Percentiles rank a stretch among this genome's conserved stretches.
phyloP scores from a whole-genome alignment of 148 eudicot species.

The Salicornia ramosissima region DNA sequence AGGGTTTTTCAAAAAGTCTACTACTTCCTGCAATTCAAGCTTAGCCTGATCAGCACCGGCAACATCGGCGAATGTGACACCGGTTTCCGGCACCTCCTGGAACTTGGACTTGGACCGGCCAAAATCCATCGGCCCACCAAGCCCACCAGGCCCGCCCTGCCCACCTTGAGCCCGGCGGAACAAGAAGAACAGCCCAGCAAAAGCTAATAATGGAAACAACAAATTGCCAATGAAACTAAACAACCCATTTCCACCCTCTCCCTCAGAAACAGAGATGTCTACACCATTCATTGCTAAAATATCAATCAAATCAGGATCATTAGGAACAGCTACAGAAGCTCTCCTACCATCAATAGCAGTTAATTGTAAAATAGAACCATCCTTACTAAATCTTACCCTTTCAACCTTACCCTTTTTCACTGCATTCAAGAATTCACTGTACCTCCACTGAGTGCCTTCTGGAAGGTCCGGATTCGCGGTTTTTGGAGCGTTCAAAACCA shows the following conservation, averaged over 20 bases:
- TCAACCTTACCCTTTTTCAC: slow-evolving; percentile 96
- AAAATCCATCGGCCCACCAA: slow-evolving; percentile 99
- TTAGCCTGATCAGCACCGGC: slow-evolving; percentile 99
- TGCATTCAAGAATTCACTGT: slow-evolving; percentile 90
- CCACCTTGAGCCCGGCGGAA: slow-evolving; percentile 89
- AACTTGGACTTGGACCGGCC: slow-evolving; percentile 96
- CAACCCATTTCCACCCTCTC: slow-evolving; percentile 79
- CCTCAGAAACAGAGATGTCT: slow-evolving; percentile 89
- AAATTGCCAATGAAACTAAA: slow-evolving; percentile 76
- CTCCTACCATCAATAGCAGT: slow-evolving; percentile 87
- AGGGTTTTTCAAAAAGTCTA: slow-evolving; percentile 95
- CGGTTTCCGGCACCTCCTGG: slow-evolving; percentile 99
- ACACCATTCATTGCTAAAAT: slow-evolving; percentile 94
- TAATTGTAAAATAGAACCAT: slow-evolving; percentile 66
- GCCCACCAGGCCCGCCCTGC: slow-evolving; percentile 96
- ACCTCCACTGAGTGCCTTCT: slow-evolving; percentile 80
- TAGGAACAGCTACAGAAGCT: slow-evolving; percentile 76
- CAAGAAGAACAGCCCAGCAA: slow-evolving; percentile 80
- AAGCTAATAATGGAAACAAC: slow-evolving; percentile 72
- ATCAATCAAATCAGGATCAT: slow-evolving; percentile 92
- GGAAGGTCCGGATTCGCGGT: slow-evolving; percentile 52
- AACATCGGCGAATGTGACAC: slow-evolving; percentile 77
- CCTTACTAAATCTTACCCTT: slow-evolving; percentile 81
- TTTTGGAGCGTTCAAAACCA: slow-evolving; percentile 67
- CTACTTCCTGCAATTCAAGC: slow-evolving; percentile 91